phyloP scores from a whole-genome alignment of 768 basidiomycete species.

The Sporobolomyces pararoseus region DNA sequence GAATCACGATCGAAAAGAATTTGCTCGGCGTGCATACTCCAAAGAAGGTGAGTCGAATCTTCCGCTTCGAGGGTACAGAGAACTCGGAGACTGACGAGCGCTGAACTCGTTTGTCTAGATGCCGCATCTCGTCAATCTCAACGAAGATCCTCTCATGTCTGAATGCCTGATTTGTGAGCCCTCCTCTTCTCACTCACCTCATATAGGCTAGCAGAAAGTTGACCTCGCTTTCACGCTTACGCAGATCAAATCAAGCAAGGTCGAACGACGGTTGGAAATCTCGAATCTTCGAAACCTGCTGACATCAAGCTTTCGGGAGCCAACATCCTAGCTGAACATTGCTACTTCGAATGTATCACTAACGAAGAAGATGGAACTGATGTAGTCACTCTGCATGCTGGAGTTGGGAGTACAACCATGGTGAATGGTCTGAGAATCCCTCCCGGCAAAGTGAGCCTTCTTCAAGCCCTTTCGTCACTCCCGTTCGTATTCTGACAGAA shows the following conservation, averaged over 20 bases:
- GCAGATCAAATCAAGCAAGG: conserved; percentile 25
- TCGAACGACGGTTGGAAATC: conserved; percentile 63
- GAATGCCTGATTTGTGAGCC: conserved; percentile 70
- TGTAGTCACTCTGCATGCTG: conserved; percentile 72
- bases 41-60: conserved; percentile 63
- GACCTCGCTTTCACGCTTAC: neutral
- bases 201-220: neutral
- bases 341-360: conserved; percentile 72
- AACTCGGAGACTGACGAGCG: neutral
- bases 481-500: no score
- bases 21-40: conserved; percentile 95
- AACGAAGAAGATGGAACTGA: conserved; percentile 55
- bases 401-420: conserved; percentile 80
- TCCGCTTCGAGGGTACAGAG: neutral
- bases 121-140: conserved; percentile 80
- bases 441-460: conserved; percentile 63
- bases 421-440: conserved; percentile 86
- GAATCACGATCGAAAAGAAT: conserved; percentile 96
- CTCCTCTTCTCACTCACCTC: neutral
- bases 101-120: conserved; percentile 56
- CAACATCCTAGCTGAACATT: conserved; percentile 88
- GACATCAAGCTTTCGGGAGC: conserved; percentile 89
- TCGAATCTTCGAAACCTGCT: conserved; percentile 73
- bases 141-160: conserved; percentile 88
- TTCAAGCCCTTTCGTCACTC: no score